These are phyloP conservation scores for Hanseniaspora uvarum DNA, from an alignment of 1,139 yeast species.

Conservation along the genomic window DNA sequence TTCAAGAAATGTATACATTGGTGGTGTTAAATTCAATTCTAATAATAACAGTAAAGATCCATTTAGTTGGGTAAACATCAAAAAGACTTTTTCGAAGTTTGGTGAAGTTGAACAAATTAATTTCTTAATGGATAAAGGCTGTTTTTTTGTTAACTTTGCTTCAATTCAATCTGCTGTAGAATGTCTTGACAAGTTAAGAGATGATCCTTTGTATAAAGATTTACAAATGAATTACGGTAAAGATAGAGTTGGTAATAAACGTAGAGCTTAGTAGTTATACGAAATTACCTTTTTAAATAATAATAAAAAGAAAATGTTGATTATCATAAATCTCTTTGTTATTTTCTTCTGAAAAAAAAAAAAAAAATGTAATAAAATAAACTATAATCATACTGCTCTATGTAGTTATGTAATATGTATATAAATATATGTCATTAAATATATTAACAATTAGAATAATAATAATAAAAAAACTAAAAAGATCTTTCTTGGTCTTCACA, in stretches of 20 bases:
- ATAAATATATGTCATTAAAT: too few species aligned
- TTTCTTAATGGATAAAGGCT: slow-evolving; percentile 67
- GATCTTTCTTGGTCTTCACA: neutral
- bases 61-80: slow-evolving; percentile 44
- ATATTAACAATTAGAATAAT: too few species aligned
- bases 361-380: too few species aligned
- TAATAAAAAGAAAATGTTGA: neutral
- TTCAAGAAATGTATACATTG: slow-evolving; percentile 72
- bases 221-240: slow-evolving; percentile 80
- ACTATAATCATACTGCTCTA: too few species aligned
- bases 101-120: slow-evolving; percentile 95
- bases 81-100: slow-evolving; percentile 65
- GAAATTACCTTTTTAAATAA: neutral
- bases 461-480: neutral
- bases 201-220: slow-evolving; percentile 38
- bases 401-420: neutral
- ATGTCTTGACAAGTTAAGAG: slow-evolving; percentile 61
- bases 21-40: slow-evolving; percentile 42
- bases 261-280: slow-evolving; percentile 26
- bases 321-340: neutral
- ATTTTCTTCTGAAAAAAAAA: neutral
- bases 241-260: slow-evolving; percentile 78
- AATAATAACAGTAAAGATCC: slow-evolving; percentile 15
- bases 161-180: slow-evolving; percentile 77
- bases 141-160: slow-evolving; percentile 88